Percentiles rank a stretch among this genome's conserved stretches.
Evolutionary conservation across 305 asterid species (phyloP).

Genomic region (Lippia alba): DNA sequence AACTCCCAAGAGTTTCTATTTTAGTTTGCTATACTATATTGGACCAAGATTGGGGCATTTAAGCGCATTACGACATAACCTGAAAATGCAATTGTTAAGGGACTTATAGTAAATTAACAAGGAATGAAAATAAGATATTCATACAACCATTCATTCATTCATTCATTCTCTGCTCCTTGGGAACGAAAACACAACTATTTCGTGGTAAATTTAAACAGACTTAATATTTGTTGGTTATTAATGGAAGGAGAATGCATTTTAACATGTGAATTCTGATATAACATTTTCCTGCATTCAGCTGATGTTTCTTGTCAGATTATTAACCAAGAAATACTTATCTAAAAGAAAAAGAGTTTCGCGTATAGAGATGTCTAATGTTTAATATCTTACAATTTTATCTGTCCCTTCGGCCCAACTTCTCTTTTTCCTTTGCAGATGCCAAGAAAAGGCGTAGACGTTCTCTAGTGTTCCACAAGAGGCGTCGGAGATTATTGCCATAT

Average conservation of each 20-base stretch:
- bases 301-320: conserved; percentile 5
- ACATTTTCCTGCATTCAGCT: not conserved
- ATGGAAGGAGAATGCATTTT: conserved; percentile 2
- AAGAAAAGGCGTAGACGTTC: conserved; percentile 72
- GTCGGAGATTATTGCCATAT: conserved; percentile 72
- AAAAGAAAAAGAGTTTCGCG: not conserved
- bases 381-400: not conserved
- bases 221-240: not conserved
- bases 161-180: not conserved
- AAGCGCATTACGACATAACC: not conserved
- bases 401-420: conserved; percentile 1
- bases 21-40: not conserved
- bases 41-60: not conserved
- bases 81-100: not conserved
- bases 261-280: not conserved
- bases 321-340: no score
- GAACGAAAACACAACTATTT: not conserved
- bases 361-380: no score
- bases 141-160: no score
- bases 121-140: not conserved
- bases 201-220: conserved; percentile 7
- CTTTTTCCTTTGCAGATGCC: conserved; percentile 41
- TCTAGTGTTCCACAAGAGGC: conserved; percentile 67
- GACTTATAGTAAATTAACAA: not conserved
- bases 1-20: not conserved